Evolutionary conservation across 306 rosid genomes (phyloP).

Genomic region (Citrullus colocynthis): DNA sequence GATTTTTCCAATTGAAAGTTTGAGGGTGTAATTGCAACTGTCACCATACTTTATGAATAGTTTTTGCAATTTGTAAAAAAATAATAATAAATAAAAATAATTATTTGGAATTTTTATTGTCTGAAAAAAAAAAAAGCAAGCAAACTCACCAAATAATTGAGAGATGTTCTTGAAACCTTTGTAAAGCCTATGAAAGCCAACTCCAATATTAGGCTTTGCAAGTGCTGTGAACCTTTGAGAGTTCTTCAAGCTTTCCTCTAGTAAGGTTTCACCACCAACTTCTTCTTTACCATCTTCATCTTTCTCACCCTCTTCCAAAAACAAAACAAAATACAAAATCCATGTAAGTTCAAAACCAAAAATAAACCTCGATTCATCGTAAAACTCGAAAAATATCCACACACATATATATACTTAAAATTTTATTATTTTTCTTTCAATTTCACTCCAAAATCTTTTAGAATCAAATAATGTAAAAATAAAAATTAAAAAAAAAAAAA

Average conservation of each 20-base stretch:
- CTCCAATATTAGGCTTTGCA: conserved; percentile 55
- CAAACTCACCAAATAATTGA: conserved; percentile 59
- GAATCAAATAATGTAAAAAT: not conserved
- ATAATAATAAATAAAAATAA: too few species aligned
- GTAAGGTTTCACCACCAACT: conserved; percentile 19
- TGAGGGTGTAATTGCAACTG: too few species aligned
- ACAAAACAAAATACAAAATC: not conserved
- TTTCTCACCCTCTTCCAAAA: conserved; percentile 25
- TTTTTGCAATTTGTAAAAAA: too few species aligned
- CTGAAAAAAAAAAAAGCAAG: not conserved
- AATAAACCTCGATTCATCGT: not conserved
- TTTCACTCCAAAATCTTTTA: not conserved
- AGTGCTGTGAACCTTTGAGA: conserved; percentile 26
- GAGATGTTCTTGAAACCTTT: conserved; percentile 90
- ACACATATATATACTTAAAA: not conserved
- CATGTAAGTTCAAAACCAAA: not conserved
- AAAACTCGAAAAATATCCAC: not conserved
- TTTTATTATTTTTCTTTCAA: not conserved
- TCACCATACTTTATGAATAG: too few species aligned
- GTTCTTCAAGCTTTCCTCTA: conserved; percentile 50
- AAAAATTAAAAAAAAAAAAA: too few species aligned
- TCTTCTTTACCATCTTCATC: conserved; percentile 18
- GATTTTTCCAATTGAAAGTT: too few species aligned
- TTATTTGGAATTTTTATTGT: too few species aligned
- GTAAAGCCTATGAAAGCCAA: conserved; percentile 47